Conservation (phyloP, 2,329 filamentous ascomycete species). For the Aspergillus sp. region DNA sequence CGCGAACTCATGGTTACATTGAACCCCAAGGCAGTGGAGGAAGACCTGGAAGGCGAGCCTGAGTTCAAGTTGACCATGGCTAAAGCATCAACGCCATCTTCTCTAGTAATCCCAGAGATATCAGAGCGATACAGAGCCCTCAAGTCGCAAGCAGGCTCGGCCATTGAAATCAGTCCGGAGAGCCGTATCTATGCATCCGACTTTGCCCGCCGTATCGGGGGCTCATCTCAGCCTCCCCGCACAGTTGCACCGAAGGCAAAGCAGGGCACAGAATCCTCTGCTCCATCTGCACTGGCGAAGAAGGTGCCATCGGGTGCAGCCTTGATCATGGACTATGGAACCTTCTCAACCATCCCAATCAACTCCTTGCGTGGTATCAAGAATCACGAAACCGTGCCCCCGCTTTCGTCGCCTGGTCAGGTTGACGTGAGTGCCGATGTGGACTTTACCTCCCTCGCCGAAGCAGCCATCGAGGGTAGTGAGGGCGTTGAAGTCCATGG, state of each 20-base stretch:
- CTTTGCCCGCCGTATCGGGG: conserved; percentile 81
- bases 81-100: conserved; percentile 71
- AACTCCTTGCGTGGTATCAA: conserved; percentile 90
- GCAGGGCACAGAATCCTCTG: conserved; percentile 4
- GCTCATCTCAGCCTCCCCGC: conserved; percentile 40
- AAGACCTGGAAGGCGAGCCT: conserved; percentile 50
- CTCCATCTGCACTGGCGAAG: conserved; percentile 47
- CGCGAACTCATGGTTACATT: conserved; percentile 75
- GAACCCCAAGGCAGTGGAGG: conserved; percentile 53
- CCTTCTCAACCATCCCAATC: conserved; percentile 69
- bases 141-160: conserved; percentile 60
- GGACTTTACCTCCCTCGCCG: conserved; percentile 82
- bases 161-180: conserved; percentile 89
- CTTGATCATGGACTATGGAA: conserved; percentile 93
- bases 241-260: conserved; percentile 14
- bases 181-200: conserved; percentile 73
- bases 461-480: conserved; percentile 70
- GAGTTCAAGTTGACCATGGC: conserved; percentile 87
- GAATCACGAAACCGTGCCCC: conserved; percentile 68
- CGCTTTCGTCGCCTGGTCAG: conserved; percentile 72
- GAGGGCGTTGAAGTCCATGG: conserved; percentile 86
- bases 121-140: conserved; percentile 75
- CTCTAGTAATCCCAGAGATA: conserved; percentile 75
- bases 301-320: conserved; percentile 71
- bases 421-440: conserved; percentile 92